phyloP scores from a whole-genome alignment of 2,329 filamentous ascomycete species.

The Fusarium nematophilum region DNA sequence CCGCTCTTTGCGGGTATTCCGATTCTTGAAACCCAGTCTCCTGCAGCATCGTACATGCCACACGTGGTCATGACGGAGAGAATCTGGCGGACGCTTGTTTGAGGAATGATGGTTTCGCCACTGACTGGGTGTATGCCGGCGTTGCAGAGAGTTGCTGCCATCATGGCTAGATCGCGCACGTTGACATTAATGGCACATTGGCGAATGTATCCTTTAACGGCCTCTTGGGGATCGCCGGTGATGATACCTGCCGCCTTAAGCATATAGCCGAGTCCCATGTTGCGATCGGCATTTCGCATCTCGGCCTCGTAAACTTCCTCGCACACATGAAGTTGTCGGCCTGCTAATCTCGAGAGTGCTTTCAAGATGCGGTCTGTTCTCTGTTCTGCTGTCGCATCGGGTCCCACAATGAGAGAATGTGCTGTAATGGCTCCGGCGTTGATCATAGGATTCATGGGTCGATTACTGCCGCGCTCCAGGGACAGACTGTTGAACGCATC shows the following conservation, averaged over 20 bases:
- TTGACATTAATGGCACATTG: constrained; percentile 56
- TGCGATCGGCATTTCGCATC: constrained; percentile 48
- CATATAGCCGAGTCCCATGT: constrained; percentile 54
- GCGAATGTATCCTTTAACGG: constrained; percentile 53
- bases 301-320: constrained; percentile 54
- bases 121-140: constrained; percentile 50
- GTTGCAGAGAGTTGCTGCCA: constrained; percentile 54
- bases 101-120: constrained; percentile 49
- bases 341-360: constrained; percentile 49
- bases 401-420: constrained; percentile 46
- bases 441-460: constrained; percentile 52
- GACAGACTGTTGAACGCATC: constrained; percentile 53
- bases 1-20: constrained; percentile 54
- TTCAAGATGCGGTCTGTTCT: constrained; percentile 51
- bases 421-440: constrained; percentile 51
- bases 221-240: constrained; percentile 48
- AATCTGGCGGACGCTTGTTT: constrained; percentile 52
- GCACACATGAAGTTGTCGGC: constrained; percentile 50
- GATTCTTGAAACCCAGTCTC: constrained; percentile 53
- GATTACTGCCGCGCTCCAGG: constrained; percentile 44
- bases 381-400: constrained; percentile 49
- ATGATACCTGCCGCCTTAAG: constrained; percentile 55
- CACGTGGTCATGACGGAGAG: constrained; percentile 56
- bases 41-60: constrained; percentile 55
- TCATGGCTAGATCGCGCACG: constrained; percentile 54